Evolutionary conservation across 495 filamentous ascomycete genomes (phyloP).

Genomic region (Daldinia loculata): DNA sequence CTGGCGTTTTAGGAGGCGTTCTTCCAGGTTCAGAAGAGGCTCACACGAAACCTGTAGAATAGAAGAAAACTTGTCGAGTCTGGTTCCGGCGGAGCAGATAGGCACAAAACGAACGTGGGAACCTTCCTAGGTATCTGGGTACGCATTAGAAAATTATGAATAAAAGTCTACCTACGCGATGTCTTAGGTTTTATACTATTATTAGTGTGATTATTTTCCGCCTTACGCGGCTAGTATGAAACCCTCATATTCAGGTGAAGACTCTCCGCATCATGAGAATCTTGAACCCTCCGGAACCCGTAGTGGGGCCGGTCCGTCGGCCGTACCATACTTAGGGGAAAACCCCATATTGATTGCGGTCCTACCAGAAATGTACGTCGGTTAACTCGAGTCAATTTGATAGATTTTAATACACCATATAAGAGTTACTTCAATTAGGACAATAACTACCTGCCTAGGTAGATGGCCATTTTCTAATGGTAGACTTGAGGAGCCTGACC

Average conservation of each 20-base stretch:
- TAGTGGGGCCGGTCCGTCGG: neutral
- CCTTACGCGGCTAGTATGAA: no score
- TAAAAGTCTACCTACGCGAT: neutral
- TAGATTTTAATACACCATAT: no score
- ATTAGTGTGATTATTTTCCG: neutral
- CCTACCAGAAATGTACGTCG: neutral
- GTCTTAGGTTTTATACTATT: neutral
- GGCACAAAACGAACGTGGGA: neutral
- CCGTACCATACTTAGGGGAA: neutral
- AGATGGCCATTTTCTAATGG: no score
- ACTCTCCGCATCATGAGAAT: neutral
- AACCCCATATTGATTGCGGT: neutral
- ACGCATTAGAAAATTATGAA: neutral
- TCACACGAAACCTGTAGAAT: conserved; percentile 6
- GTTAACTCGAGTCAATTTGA: no score
- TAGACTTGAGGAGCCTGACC: no score
- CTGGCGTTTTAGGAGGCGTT: conserved; percentile 25
- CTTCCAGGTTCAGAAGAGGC: conserved; percentile 6
- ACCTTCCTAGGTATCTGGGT: neutral
- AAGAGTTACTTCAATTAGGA: no score
- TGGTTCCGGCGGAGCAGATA: neutral
- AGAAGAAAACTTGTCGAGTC: neutral
- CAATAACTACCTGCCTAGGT: no score
- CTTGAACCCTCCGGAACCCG: neutral
- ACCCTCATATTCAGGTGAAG: no score